Evolutionary conservation across 108 stramenopile species (phyloP).

Genomic region (Cyclotella cryptica): DNA sequence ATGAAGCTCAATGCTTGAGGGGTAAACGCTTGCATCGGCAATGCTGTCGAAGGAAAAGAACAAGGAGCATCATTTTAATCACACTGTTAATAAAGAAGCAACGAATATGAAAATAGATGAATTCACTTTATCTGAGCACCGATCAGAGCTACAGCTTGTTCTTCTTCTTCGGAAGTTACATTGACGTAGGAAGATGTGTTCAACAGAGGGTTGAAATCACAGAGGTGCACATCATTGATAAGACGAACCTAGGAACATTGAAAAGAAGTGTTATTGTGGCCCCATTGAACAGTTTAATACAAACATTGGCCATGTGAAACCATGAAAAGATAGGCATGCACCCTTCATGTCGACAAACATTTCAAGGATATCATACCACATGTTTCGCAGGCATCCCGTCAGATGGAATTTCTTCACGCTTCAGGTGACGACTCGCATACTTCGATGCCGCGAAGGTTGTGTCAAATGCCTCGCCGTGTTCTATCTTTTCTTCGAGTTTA

Average conservation of each 20-base stretch:
- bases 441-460: conserved; percentile 26
- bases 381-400: conserved; percentile 31
- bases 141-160: conserved; percentile 36
- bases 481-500: conserved; percentile 14
- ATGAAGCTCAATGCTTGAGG: conserved; percentile 43
- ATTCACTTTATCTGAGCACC: conserved; percentile 42
- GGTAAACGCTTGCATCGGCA: conserved; percentile 56
- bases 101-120: background rate
- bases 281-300: too few species aligned
- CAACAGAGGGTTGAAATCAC: conserved; percentile 45
- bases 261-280: background rate
- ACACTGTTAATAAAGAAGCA: background rate
- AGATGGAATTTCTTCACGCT: conserved; percentile 9
- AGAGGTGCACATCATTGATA: conserved; percentile 26
- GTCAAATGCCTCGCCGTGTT: conserved; percentile 1
- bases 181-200: conserved; percentile 55
- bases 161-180: conserved; percentile 45
- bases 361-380: conserved; percentile 7
- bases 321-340: background rate
- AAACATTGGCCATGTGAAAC: too few species aligned
- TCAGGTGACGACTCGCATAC: background rate
- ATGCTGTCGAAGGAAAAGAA: conserved; percentile 2
- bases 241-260: background rate
- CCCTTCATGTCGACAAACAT: background rate
- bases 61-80: background rate